Evolutionary conservation across 176 grass and related monocot species (phyloP).

Genomic region (Thinopyrum elongatum): DNA sequence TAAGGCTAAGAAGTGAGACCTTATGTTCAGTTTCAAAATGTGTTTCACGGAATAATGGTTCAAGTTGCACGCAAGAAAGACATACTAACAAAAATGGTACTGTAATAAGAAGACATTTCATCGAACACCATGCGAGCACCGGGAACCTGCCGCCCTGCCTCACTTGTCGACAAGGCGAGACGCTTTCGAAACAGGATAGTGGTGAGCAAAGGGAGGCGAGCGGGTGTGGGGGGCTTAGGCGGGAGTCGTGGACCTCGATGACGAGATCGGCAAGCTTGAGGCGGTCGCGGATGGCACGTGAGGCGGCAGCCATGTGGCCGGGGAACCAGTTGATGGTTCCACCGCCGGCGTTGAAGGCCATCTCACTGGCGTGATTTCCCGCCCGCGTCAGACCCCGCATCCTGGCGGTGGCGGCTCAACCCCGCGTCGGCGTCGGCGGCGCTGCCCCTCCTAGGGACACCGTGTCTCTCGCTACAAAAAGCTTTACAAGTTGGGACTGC

Average conservation of each 20-base stretch:
- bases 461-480: not conserved
- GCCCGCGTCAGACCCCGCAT: conserved; percentile 49
- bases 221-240: conserved; percentile 33
- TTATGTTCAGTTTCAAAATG: not conserved
- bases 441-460: not conserved
- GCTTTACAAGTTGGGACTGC: not conserved
- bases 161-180: not conserved
- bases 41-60: not conserved
- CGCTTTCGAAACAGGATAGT: not conserved
- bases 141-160: not conserved
- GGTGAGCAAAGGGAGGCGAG: not conserved
- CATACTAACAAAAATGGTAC: too few species aligned
- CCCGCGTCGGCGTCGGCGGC: not conserved
- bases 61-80: not conserved
- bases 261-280: conserved; percentile 92
- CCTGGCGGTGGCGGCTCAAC: not conserved
- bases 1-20: not conserved
- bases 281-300: conserved; percentile 85
- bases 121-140: conserved; percentile 15
- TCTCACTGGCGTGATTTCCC: conserved; percentile 65
- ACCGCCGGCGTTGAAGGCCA: conserved; percentile 78
- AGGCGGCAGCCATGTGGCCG: conserved; percentile 91
- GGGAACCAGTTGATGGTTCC: conserved; percentile 91
- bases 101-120: conserved; percentile 1
- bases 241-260: conserved; percentile 87